Evolutionary conservation across 208 protist genomes (phyloP).

Genomic region (Trypanosoma boissoni): DNA sequence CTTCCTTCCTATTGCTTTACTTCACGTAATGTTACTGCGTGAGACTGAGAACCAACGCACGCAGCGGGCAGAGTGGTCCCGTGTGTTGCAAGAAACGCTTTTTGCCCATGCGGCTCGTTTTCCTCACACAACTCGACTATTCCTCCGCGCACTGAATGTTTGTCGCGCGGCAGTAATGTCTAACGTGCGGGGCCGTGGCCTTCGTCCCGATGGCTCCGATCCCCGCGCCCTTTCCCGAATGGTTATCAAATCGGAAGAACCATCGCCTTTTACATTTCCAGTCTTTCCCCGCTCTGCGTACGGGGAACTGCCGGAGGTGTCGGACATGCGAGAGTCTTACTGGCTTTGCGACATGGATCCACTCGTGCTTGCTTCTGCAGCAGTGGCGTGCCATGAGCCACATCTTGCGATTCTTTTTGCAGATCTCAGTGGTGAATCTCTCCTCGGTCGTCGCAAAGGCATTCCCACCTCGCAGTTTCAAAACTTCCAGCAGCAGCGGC

Average conservation of each 20-base stretch:
- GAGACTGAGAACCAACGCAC: conserved; percentile 44
- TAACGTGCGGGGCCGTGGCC: conserved; percentile 37
- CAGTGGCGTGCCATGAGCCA: conserved; percentile 34
- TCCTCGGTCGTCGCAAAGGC: conserved; percentile 43
- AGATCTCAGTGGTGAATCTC: conserved; percentile 57
- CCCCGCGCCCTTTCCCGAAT: not conserved
- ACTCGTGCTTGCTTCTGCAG: conserved; percentile 38
- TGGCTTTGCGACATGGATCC: conserved; percentile 67
- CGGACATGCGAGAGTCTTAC: conserved; percentile 48
- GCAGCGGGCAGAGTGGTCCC: conserved; percentile 37
- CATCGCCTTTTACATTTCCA: conserved; percentile 12
- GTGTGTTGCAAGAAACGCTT: conserved; percentile 29
- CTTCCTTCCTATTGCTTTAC: conserved; percentile 45
- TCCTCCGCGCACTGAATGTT: conserved; percentile 41
- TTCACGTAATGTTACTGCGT: conserved; percentile 48
- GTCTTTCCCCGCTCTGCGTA: conserved; percentile 19
- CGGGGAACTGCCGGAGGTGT: conserved; percentile 36
- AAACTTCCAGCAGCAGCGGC: too few species aligned
- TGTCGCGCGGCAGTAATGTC: conserved; percentile 36
- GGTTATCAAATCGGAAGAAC: not conserved
- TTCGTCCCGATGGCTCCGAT: not conserved
- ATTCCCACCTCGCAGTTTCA: conserved; percentile 26
- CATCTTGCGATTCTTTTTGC: conserved; percentile 48
- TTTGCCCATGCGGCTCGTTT: conserved; percentile 24
- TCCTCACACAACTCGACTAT: conserved; percentile 28